Base-by-base conservation (phyloP, 768 basidiomycete species). In the Leccinum fibrillosum region DNA sequence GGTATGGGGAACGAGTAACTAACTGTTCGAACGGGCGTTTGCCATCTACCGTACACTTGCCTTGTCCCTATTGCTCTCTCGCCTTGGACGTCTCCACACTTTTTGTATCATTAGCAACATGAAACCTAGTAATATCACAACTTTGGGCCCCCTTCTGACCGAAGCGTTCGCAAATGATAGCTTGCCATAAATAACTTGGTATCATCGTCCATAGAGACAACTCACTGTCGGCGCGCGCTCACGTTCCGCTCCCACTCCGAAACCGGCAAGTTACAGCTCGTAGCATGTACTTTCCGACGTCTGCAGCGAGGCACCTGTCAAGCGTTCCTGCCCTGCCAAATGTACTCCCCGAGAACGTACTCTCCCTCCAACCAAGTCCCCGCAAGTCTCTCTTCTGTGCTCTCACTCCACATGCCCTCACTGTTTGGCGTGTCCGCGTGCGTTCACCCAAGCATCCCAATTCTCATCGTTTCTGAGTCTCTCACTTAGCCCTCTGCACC, bases 201-300 rank as follows among this genome's bases (percentile, higher is more conserved):
- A 52, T 25, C 34, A 4, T 59, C 17, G 44, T 59, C 2, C 5
- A 44, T 57, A 52, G 23, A 15, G 19, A 55, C 45, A 62, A 49
- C 53, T 39, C 37, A 42, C n/a, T 5, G 8, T 28, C 26, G 26
- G 28, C n/a, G 25, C 35, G 26, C 17, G 21, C n/a, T 32, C 42
- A 51, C 50, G 52, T 37, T 54, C 25, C 45, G 30, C 42, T 50
- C 47, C 48, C 23, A 52, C 39, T 32, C 28, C 19, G 19, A 44
- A 19, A 35, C 34, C 13, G 34, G 34, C 34, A 35, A 35, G 34
- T 35, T 15, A 35, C 34, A 32, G 30, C 34, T 35, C 6, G 32
- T 32, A 32, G 32, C 10, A 93, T 93, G 91, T 94, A 92, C 75
- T 93, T 93, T 73, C 91, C 90, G 57, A 92, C 89, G 25, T 84